Evolutionary conservation across 192 early-diverging fungal genomes (phyloP), one percentile per base, ranked within the genome.

Genomic region (Coemansia sp.): DNA sequence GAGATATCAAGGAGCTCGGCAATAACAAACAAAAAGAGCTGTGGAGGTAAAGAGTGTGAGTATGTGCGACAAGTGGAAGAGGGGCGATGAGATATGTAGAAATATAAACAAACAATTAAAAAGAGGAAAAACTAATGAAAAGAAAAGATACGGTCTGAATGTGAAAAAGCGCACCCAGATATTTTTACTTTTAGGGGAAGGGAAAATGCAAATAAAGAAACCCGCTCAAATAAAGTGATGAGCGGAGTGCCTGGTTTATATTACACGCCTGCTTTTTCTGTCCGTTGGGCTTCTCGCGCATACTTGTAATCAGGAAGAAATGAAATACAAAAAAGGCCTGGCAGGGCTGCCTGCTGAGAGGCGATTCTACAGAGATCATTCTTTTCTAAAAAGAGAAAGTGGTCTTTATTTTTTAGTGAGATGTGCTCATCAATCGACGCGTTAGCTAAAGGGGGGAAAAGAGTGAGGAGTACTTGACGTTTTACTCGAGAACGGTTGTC

Each of bases 241-340:
- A 52, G 50, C 50, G 50, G 50, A 52, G 50, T 52, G 50, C 24
- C 50, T 20, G 6, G 27, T 52, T 52, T 52, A 52, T 52, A 52
- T 52, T 52, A 28, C 50, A 27, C 11, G 50, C 11, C 24, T 7
- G 50, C 50, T 28, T 27, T 42, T 28, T 27, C 11, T 42, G 39
- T 42, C 39, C 39, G 39, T 42, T 42, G 39, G 13, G 39, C 39
- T 42, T 42, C 13, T 16, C 39, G 11, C 39, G 11, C 13, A 2
- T 16, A 42, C 39, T 16, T 27, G 24, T 52, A 52, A 14, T 52
- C 25, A 28, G 24, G 24, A 28, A 22, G 11, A 27, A 28, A 27
- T 23, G 50, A 52, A 50, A n/a, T n/a, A n/a, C n/a, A n/a, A n/a
- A 27, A 52, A 52, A 52, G 7, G 22, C 16, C 24, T 23, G 27